Evolutionary conservation across 805 yeast genomes (phyloP), one percentile per base, ranked within the genome.

Genomic region (Sugiyamaella smithiae): DNA sequence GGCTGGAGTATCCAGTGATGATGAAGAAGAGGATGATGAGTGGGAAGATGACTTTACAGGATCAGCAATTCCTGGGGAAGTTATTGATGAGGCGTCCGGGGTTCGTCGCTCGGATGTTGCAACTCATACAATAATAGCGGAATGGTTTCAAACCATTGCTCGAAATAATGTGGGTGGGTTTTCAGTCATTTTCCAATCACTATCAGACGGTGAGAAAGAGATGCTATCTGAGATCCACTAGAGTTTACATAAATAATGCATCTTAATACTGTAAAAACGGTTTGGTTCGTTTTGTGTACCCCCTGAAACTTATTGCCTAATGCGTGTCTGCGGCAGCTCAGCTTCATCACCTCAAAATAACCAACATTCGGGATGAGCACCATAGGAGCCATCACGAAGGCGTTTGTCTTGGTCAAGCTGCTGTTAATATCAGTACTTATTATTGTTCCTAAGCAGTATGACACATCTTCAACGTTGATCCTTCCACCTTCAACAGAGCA

Each of bases 391-490:
- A 29, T 45, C 16, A 45, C 48, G 3, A 45, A 26, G 26, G 40
- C 50, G 8, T 53, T 52, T 35, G n/a, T 51, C 8, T 9, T 28
- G 6, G 45, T 41, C 5, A 53, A 53, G 25, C 28, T 50, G 14
- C 47, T 67, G 2, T 75, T 77, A 47, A 45, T 73, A 7, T 45
- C 61, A 3, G 59, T 75, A 5, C 60, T 75, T 1, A 61, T 62
- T 49, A 60, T 64, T 17, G 71, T 70, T 2, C 77, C 79, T 3
- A 56, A 61, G 11, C 74, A 66, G 49, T 78, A 75, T 55, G 82
- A 78, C 58, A 73, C 79, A 12, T 78, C 82, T 12, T 68, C 80
- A 2, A 57, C 60, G 33, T 50, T 76, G 5, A 56, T 78, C 4
- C 57, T 73, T 40, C 54, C 43, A 4, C 29, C 22, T 11, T 32